phyloP scores from a whole-genome alignment of 2,329 filamentous ascomycete genomes.

The Xylariaceae sp. region DNA sequence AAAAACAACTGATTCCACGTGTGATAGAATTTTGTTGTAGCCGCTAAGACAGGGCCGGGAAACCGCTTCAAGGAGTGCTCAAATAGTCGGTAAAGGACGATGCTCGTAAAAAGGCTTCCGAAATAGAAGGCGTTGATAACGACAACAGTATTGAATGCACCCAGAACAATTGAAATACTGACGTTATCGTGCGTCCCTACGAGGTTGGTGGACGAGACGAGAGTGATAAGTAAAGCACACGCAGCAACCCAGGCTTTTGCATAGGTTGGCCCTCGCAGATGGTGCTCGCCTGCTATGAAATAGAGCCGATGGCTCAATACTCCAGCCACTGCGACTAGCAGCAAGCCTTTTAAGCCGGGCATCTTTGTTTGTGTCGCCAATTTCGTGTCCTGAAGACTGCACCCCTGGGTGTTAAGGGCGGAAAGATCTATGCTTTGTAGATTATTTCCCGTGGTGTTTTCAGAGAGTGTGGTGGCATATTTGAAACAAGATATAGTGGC shows the following conservation, averaged over 20 bases:
- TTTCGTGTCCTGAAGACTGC: no score
- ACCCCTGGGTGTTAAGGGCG: no score
- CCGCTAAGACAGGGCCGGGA: conserved; percentile 9
- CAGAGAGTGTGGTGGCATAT: no score
- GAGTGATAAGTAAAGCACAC: not conserved
- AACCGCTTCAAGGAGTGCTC: conserved; percentile 12
- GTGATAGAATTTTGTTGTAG: conserved; percentile 16
- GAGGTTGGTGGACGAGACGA: not conserved
- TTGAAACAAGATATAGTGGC: no score
- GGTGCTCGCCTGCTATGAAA: conserved; percentile 15
- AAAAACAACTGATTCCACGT: conserved; percentile 3
- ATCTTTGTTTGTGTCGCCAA: no score
- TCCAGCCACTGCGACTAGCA: no score
- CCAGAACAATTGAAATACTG: no score
- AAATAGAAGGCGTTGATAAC: conserved; percentile 8
- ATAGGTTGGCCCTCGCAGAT: conserved; percentile 10
- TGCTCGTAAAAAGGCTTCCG: conserved; percentile 3
- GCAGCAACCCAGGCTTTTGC: conserved; percentile 1
- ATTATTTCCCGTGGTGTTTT: no score
- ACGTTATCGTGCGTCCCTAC: not conserved
- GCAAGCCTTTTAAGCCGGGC: no score
- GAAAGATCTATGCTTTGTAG: no score
- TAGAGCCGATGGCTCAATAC: conserved; percentile 10
- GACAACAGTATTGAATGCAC: not conserved
- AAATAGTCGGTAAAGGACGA: conserved; percentile 9